Percentiles rank a stretch among this genome's conserved stretches.
Conservation (phyloP, 2,329 filamentous ascomycete genomes). For the Byssothecium circinans region DNA sequence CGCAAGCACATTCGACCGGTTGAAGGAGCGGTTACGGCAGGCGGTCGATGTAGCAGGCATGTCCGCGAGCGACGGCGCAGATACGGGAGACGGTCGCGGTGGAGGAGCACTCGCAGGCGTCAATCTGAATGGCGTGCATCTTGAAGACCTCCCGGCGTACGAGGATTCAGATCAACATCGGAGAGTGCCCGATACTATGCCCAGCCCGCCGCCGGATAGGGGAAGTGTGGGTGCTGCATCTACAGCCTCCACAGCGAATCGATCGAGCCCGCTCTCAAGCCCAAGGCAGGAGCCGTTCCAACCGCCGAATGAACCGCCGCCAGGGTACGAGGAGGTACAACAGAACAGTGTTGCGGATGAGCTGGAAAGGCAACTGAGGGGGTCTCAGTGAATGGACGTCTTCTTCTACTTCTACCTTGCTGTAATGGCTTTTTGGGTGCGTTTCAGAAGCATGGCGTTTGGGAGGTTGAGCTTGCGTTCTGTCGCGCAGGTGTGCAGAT, state of each 20-base stretch:
- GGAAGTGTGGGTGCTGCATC: constrained; percentile 19
- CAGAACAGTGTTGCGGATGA: constrained; percentile 75
- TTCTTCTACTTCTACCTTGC: neutral
- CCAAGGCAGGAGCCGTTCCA: constrained; percentile 44
- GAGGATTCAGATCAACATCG: constrained; percentile 59
- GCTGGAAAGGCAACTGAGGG: constrained; percentile 57
- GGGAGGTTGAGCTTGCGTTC: neutral
- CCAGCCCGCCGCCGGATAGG: constrained; percentile 22
- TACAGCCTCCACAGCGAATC: constrained; percentile 23
- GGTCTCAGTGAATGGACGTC: constrained; percentile 5
- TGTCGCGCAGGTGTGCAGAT: neutral
- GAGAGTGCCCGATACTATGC: constrained; percentile 35
- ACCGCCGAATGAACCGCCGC: constrained; percentile 74
- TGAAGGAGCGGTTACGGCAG: constrained; percentile 82
- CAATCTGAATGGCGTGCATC: constrained; percentile 66
- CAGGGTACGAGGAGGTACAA: constrained; percentile 89
- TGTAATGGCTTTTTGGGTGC: neutral
- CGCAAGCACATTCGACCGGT: constrained; percentile 75
- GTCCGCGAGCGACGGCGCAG: constrained; percentile 46
- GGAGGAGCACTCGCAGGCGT: constrained; percentile 51
- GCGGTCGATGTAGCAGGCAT: constrained; percentile 71
- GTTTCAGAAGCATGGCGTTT: constrained; percentile 4
- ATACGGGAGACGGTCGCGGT: constrained; percentile 37
- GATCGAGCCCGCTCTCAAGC: constrained; percentile 34
- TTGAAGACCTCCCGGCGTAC: constrained; percentile 88